Percentiles rank a stretch among this genome's conserved stretches.
Conservation (phyloP, 2,329 filamentous ascomycete genomes). For the Dactylonectria macrodidyma region DNA sequence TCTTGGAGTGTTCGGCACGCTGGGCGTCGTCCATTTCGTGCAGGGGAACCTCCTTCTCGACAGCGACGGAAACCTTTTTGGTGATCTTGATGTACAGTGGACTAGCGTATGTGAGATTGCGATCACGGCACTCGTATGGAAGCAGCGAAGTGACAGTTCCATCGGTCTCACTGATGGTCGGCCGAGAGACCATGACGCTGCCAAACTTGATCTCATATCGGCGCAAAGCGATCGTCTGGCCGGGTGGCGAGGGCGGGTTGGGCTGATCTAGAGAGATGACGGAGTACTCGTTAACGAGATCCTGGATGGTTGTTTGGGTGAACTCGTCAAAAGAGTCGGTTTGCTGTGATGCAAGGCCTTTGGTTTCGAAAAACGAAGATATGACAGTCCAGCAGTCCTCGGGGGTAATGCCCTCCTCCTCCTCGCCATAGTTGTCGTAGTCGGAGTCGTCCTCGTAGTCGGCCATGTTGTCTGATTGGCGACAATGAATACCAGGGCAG, state of each 20-base stretch:
- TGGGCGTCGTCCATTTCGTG: conserved; percentile 79
- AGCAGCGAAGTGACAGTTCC: conserved; percentile 88
- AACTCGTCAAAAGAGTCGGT: conserved; percentile 99
- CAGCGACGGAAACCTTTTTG: conserved; percentile 86
- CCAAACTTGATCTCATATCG: conserved; percentile 97
- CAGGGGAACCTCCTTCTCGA: conserved; percentile 78
- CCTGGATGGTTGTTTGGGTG: conserved; percentile 92
- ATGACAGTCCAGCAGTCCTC: conserved; percentile 99
- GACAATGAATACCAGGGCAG: conserved; percentile 6
- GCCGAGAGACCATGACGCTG: conserved; percentile 88
- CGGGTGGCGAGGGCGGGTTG: conserved; percentile 81
- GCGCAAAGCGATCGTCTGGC: conserved; percentile 86
- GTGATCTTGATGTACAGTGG: conserved; percentile 92
- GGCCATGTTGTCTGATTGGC: conserved; percentile 59
- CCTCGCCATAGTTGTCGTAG: conserved; percentile 80
- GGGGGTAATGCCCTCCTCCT: conserved; percentile 83
- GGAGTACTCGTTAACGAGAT: conserved; percentile 93
- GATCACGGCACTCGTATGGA: conserved; percentile 94
- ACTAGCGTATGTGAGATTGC: conserved; percentile 95
- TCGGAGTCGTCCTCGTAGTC: conserved; percentile 72
- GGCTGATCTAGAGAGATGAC: conserved; percentile 95
- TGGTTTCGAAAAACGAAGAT: conserved; percentile 95
- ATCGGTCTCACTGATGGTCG: conserved; percentile 93
- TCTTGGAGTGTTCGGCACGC: conserved; percentile 67
- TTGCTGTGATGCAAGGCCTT: conserved; percentile 97